Conservation (phyloP, 495 filamentous ascomycete genomes). For the Xylaria telfairii region DNA sequence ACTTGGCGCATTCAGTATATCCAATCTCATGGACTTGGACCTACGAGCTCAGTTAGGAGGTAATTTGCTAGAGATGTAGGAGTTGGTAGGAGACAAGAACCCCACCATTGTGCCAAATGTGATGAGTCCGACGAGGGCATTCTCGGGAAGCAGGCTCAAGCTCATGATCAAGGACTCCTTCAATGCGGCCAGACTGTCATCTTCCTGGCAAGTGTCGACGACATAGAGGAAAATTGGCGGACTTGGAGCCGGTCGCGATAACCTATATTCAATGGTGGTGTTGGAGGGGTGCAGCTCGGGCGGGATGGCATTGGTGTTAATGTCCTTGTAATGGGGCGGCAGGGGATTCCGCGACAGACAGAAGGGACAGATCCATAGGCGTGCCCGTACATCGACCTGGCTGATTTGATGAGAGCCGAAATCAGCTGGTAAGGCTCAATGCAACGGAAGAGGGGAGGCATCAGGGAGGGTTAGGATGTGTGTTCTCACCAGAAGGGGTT, state of each 20-base stretch:
- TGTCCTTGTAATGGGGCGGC: conserved; percentile 98
- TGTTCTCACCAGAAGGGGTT: conserved; percentile 88
- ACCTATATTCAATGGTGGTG: conserved; percentile 96
- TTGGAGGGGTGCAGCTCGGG: conserved; percentile 92
- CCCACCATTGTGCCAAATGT: conserved; percentile 96
- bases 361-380: conserved; percentile 98
- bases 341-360: conserved; percentile 94
- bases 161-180: conserved; percentile 98
- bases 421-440: background rate
- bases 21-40: conserved; percentile 98
- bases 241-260: conserved; percentile 89
- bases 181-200: conserved; percentile 92
- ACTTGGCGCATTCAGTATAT: conserved; percentile 97
- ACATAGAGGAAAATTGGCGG: conserved; percentile 98
- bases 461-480: conserved; percentile 7
- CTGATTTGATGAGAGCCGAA: conserved; percentile 53
- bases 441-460: background rate
- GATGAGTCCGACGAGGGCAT: conserved; percentile 93
- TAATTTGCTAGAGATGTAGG: background rate
- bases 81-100: background rate
- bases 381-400: conserved; percentile 92
- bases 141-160: conserved; percentile 88
- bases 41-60: conserved; percentile 55
- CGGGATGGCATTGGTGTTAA: conserved; percentile 91
- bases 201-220: conserved; percentile 98